Evolutionary conservation across 192 early-diverging fungal genomes (phyloP), one percentile per base, ranked within the genome.

Genomic region (Backusella macrospora): DNA sequence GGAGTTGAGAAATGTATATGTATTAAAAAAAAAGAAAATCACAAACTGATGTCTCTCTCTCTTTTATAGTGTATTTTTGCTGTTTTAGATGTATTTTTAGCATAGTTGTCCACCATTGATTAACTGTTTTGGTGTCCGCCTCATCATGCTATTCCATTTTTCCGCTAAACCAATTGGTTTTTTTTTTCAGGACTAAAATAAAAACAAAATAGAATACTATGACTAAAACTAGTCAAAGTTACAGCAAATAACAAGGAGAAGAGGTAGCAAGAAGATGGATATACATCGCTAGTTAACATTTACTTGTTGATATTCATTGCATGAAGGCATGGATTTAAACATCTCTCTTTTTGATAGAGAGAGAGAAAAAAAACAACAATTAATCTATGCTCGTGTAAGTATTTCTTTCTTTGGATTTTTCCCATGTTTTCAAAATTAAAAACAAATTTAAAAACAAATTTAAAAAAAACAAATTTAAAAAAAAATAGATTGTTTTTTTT

Each of bases 351-450:
- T 26, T 4, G 13, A 23, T 12, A 10, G 26, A 59, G 26, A 59
- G 26, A 21, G 26, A 59, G 7, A 59, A 12, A 8, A 23, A 59
- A 59, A 59, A 59, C 52, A 21, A 59, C 52, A 26, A 26, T 59
- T 59, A 59, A 59, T 23, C 26, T 59, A 59, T 5, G 26, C 52
- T 59, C 52, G 52, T 59, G 52, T 59, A 26, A 26, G 9, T 23
- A 59, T 59, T 23, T 26, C 52, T 59, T 59, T 18, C 52, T 59
- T 59, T 59, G 52, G 52, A 59, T 59, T 9, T 6, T 1, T 23
- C 21, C 18, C 52, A 59, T 59, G 52, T 59, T 59, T 59, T 26
- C 52, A 59, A 23, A 59, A 21, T 59, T 59, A 59, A 59, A 23
- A 59, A 59, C n/a, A 21, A 9, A 59, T 12, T 12, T 34, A 34